Base-by-base conservation (phyloP, 176 grass and related monocot genomes). In the Ensete glaucum region DNA sequence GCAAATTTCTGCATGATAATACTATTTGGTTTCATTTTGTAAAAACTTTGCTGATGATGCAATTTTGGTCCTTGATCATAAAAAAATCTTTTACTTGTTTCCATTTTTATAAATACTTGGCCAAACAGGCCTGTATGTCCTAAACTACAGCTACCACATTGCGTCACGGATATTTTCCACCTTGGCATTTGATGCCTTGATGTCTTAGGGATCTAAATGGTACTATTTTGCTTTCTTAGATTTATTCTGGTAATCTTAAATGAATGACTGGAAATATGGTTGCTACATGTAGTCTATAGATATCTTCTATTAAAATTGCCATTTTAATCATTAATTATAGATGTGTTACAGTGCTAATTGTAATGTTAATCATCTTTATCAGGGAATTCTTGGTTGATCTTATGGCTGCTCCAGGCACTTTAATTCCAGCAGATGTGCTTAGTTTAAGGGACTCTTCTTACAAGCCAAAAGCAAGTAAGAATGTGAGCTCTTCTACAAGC, bases 351-450 rank as follows among this genome's bases (percentile, higher is more conserved):
- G 49, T 27, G 9, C 8, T 79, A 58, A 72, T 80, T 52, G 50
- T 9, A 50, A 53, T 73, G 26, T 48, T 68, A n/a, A 52, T 53
- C 71, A 53, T 87, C 11, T 77, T 6, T 64, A 67, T 53, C 78
- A 99, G 95, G 88, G 95, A 99, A 79, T 99, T 85, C 71, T 87
- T 99, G 85, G 95, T 99, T 64, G 95, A 99, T 94, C 86, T 99
- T 78, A 99, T 99, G 95, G 90, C 91, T 87, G 88, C 91, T 76
- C 90, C 95, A 19, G 95, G 95, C 80, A 87, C 90, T 53, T 86
- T 99, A 73, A 99, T 99, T 74, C 95, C 95, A 73, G 88, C 88
- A 72, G 95, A 99, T 81, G 80, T 91, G 14, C 88, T 93, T 67
- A 99, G 91, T 89, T 84, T 81, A 76, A 99, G 89, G 70, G 88